Evolutionary conservation across 2,329 filamentous ascomycete genomes (phyloP).

Genomic region (Leptographium procerum): DNA sequence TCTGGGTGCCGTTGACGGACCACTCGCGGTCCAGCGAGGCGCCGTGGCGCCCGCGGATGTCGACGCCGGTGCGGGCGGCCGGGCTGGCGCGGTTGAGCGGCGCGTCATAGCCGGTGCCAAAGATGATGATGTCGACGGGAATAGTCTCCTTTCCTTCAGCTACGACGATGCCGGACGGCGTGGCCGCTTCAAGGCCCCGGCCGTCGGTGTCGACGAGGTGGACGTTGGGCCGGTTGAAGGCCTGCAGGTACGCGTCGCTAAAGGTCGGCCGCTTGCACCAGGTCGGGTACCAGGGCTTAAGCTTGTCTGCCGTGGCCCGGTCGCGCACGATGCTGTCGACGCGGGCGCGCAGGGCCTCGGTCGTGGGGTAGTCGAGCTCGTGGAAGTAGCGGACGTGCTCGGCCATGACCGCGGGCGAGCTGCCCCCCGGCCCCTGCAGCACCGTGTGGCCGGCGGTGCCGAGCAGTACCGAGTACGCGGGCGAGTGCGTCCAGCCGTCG

Average conservation of each 20-base stretch:
- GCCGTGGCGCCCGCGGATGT: too few species aligned
- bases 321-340: constrained; percentile 42
- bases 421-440: constrained; percentile 10
- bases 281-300: too few species aligned
- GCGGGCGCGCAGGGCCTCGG: constrained; percentile 33
- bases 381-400: constrained; percentile 24
- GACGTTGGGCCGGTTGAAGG: constrained; percentile 49
- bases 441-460: constrained; percentile 21
- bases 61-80: too few species aligned
- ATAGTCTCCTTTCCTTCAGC: too few species aligned
- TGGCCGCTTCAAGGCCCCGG: constrained; percentile 35
- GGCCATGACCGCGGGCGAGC: background rate
- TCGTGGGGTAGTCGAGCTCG: constrained; percentile 27
- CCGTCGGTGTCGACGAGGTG: constrained; percentile 48
- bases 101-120: too few species aligned
- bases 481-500: constrained; percentile 36
- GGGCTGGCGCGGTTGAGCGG: too few species aligned
- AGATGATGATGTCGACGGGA: too few species aligned
- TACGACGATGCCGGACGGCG: too few species aligned
- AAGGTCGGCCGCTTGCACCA: constrained; percentile 57
- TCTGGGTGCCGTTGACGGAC: too few species aligned
- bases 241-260: constrained; percentile 45
- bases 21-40: too few species aligned
- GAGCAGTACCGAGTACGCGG: too few species aligned
- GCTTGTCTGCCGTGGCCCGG: constrained; percentile 32